A percentile compares a stretch with the other conserved stretches of the same genome.
Conservation (phyloP, 176 grass and related monocot species). For the Rhipidocladum racemiflorum region DNA sequence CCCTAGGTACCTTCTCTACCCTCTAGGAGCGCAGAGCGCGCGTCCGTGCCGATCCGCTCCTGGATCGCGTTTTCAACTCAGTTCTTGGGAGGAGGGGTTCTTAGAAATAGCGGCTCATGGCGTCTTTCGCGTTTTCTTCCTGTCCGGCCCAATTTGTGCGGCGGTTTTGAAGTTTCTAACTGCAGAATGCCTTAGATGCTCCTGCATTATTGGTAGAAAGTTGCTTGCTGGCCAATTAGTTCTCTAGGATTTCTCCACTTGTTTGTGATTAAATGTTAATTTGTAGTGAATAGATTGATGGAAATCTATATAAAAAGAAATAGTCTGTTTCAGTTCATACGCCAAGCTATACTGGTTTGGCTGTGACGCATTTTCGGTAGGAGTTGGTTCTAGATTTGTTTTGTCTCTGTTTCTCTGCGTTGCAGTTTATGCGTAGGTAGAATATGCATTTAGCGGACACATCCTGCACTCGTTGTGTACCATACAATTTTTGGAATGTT, state of each 20-base stretch:
- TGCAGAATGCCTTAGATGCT: background rate
- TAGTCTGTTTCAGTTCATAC: background rate
- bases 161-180: background rate
- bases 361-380: background rate
- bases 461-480: background rate
- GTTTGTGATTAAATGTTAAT: background rate
- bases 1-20: constrained; percentile 24
- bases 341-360: background rate
- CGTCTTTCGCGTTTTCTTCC: background rate
- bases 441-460: background rate
- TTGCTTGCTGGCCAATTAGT: background rate
- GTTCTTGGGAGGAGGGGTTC: background rate
- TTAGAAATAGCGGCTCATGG: background rate
- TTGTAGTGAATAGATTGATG: background rate
- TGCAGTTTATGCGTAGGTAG: background rate
- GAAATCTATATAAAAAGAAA: background rate
- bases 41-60: background rate
- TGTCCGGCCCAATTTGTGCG: background rate
- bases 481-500: background rate
- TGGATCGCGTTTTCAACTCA: background rate
- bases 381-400: background rate
- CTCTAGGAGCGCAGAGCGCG: background rate
- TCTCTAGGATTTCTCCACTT: background rate
- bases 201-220: background rate
- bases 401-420: background rate